Conservation (phyloP, 768 basidiomycete species). For the Amanita brunnescens region DNA sequence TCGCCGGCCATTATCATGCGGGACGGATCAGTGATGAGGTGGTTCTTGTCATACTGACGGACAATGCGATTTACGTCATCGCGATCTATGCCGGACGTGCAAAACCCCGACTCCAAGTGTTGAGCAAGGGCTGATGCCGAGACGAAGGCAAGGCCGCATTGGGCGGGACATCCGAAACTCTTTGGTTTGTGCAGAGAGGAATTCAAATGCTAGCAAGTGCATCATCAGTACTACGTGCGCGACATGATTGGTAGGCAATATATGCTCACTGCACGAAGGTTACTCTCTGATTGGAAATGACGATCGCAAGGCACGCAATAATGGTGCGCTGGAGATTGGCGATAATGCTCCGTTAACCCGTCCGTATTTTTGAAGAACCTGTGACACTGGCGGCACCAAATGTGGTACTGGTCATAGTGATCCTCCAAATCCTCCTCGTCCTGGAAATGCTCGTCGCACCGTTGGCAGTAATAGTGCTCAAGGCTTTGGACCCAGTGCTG, state of each 20-base stretch:
- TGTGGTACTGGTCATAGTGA: slow-evolving; percentile 34
- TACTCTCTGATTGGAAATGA: slow-evolving; percentile 31
- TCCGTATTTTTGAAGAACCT: slow-evolving; percentile 29
- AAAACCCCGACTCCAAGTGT: slow-evolving; percentile 56
- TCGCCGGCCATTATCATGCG: slow-evolving; percentile 35
- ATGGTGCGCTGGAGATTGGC: slow-evolving; percentile 29
- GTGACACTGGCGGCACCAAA: slow-evolving; percentile 33
- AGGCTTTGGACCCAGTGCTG: slow-evolving; percentile 47
- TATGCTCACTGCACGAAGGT: slow-evolving; percentile 20
- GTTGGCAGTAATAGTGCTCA: slow-evolving; percentile 42
- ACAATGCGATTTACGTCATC: slow-evolving; percentile 34
- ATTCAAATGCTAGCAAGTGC: slow-evolving; percentile 34
- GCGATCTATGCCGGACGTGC: slow-evolving; percentile 38
- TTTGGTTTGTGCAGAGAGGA: slow-evolving; percentile 42
- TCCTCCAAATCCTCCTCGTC: slow-evolving; percentile 21
- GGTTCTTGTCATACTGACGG: slow-evolving; percentile 31
- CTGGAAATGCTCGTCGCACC: slow-evolving; percentile 37
- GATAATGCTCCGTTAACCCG: slow-evolving; percentile 40
- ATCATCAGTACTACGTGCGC: not conserved
- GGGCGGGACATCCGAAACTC: slow-evolving; percentile 26
- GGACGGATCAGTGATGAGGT: slow-evolving; percentile 47
- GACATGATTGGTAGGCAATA: not conserved
- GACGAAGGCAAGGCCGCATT: slow-evolving; percentile 35
- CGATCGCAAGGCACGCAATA: slow-evolving; percentile 40
- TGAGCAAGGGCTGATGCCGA: slow-evolving; percentile 48